phyloP scores from a whole-genome alignment of 1,284 basidiomycete genomes.

The Ganoderma boninense region DNA sequence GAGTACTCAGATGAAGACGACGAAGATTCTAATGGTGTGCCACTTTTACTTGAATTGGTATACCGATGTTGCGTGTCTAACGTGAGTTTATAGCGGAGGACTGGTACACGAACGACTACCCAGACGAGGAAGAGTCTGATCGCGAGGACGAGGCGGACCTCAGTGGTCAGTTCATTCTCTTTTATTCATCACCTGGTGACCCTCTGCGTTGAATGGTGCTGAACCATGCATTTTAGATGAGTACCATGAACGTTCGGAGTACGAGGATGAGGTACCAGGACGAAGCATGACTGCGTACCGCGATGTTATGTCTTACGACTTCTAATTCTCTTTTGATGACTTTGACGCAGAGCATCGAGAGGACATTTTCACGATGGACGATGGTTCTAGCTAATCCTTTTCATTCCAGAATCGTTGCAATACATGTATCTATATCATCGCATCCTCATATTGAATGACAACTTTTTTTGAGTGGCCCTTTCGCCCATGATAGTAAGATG shows the following conservation, averaged over 20 bases:
- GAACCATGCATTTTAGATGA: conserved; percentile 20
- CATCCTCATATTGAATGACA: conserved; percentile 1
- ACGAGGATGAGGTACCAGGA: conserved; percentile 22
- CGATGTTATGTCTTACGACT: conserved; percentile 22
- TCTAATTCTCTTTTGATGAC: conserved; percentile 1
- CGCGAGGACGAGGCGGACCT: conserved; percentile 47
- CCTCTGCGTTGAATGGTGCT: background rate
- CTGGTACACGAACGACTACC: conserved; percentile 84
- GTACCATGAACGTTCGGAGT: conserved; percentile 34
- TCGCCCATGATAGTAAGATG: background rate
- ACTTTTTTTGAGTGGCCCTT: background rate
- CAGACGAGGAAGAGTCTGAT: conserved; percentile 68
- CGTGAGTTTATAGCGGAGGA: conserved; percentile 64
- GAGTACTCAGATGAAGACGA: conserved; percentile 83
- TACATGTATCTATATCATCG: conserved; percentile 6
- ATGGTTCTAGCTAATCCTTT: conserved; percentile 5
- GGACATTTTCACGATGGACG: conserved; percentile 3
- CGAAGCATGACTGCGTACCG: conserved; percentile 18
- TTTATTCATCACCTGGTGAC: background rate
- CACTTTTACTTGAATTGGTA: background rate
- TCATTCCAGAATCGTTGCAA: background rate
- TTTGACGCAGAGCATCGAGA: background rate
- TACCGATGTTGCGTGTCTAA: conserved; percentile 8
- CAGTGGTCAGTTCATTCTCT: conserved; percentile 45
- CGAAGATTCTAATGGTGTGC: conserved; percentile 80